Evolutionary conservation across 495 filamentous ascomycete species (phyloP).

Genomic region (Hyaloscypha variabilis): DNA sequence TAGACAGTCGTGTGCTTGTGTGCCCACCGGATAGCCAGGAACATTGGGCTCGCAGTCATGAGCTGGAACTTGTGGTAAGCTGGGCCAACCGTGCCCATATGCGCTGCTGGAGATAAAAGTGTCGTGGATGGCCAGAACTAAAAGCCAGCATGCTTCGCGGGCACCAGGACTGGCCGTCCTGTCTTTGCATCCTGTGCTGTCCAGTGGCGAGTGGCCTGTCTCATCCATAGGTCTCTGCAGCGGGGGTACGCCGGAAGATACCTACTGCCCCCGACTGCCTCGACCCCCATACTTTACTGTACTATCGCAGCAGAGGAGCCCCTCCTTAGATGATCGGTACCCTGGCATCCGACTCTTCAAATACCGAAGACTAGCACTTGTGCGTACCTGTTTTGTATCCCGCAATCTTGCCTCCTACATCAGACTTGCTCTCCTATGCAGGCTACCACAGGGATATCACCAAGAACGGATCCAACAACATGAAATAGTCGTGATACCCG

Average conservation of each 20-base stretch:
- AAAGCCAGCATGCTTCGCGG: neutral
- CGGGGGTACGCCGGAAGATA: conserved; percentile 2
- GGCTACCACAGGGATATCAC: neutral
- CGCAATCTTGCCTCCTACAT: conserved; percentile 1
- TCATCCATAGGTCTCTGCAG: neutral
- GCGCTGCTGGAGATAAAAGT: neutral
- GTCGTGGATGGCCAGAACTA: neutral
- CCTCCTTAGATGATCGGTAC: neutral
- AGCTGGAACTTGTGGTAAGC: conserved; percentile 3
- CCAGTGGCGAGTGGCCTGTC: no score
- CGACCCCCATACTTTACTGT: neutral
- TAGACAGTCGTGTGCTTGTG: neutral
- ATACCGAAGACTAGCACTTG: no score
- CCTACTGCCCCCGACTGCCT: conserved; percentile 1
- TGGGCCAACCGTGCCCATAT: neutral
- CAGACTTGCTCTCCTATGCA: neutral
- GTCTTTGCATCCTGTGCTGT: neutral
- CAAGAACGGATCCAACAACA: neutral
- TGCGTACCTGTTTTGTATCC: conserved; percentile 5
- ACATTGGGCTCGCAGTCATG: neutral
- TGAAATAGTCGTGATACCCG: conserved; percentile 14
- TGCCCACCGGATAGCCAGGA: conserved; percentile 3
- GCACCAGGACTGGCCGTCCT: neutral
- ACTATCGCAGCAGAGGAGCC: neutral
- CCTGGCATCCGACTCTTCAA: neutral